These are phyloP conservation scores for Exophiala xenobiotica DNA, from an alignment of 2,329 filamentous ascomycete genomes.

Conservation along the genomic window DNA sequence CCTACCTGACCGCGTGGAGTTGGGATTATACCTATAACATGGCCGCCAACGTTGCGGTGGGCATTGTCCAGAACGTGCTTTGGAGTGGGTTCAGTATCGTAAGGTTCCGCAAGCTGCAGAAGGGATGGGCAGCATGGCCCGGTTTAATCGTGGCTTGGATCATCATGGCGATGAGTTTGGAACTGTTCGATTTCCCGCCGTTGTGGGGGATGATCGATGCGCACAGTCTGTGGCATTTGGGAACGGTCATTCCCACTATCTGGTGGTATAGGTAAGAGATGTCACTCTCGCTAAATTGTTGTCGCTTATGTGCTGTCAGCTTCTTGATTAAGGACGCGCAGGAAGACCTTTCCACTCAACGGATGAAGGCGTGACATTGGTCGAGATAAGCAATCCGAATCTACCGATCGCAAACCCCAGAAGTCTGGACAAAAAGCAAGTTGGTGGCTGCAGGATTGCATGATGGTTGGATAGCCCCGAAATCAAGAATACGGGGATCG, in stretches of 20 bases:
- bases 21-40: conserved; percentile 99
- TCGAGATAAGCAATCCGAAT: not conserved
- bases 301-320: conserved; percentile 48
- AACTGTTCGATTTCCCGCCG: conserved; percentile 91
- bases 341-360: conserved; percentile 72
- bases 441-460: not conserved
- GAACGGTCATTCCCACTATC: conserved; percentile 82
- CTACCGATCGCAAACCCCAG: not conserved
- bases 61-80: conserved; percentile 74
- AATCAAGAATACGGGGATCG: not conserved
- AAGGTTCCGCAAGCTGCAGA: conserved; percentile 69
- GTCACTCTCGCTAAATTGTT: not conserved
- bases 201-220: conserved; percentile 81
- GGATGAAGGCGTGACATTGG: conserved; percentile 65
- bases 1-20: conserved; percentile 77
- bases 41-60: conserved; percentile 84
- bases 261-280: conserved; percentile 87
- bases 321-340: conserved; percentile 84
- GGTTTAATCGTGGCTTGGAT: conserved; percentile 90
- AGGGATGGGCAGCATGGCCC: conserved; percentile 83
- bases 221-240: conserved; percentile 92
- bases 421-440: not conserved
- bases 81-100: conserved; percentile 83
- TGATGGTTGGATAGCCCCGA: not conserved
- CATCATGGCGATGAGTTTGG: conserved; percentile 89